A percentile compares a stretch with the other conserved stretches of the same genome.
phyloP scores from a whole-genome alignment of 1,284 basidiomycete genomes.

The Schizopora paradoxa region DNA sequence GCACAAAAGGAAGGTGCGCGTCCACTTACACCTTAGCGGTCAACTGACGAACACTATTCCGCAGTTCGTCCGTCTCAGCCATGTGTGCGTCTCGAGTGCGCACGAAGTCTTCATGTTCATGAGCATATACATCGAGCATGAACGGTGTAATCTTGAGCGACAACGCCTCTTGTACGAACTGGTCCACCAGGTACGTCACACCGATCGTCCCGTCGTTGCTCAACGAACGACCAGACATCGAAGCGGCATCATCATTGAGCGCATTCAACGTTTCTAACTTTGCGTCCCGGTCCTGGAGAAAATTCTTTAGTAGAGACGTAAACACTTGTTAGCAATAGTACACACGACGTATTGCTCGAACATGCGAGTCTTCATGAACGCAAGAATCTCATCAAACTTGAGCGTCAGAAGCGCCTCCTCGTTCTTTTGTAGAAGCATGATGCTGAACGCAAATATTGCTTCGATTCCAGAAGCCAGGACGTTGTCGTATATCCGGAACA shows the following conservation, averaged over 20 bases:
- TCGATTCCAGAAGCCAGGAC: constrained; percentile 96
- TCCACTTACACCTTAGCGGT: constrained; percentile 71
- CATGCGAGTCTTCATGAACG: constrained; percentile 75
- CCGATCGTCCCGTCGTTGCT: constrained; percentile 5
- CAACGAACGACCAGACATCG: constrained; percentile 20
- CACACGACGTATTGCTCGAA: constrained; percentile 76
- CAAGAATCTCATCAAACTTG: constrained; percentile 86
- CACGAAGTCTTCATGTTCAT: constrained; percentile 78
- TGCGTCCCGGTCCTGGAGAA: no score
- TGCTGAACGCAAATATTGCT: constrained; percentile 92
- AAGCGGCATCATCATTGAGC: constrained; percentile 20
- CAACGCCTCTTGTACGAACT: constrained; percentile 83
- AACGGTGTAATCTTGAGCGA: constrained; percentile 83
- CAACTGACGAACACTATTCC: constrained; percentile 74
- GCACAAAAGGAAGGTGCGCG: neutral
- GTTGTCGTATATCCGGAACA: constrained; percentile 92
- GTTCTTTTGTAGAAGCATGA: constrained; percentile 84
- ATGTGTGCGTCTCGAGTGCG: constrained; percentile 72
- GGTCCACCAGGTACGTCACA: constrained; percentile 59
- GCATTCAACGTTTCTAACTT: constrained; percentile 3
- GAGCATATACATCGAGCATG: constrained; percentile 84
- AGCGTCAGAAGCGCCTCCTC: constrained; percentile 74
- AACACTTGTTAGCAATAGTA: constrained; percentile 7
- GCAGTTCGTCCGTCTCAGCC: constrained; percentile 73
- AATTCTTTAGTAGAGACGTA: neutral